phyloP scores from a whole-genome alignment of 441 rosid genomes.

The Isatis lusitanica region DNA sequence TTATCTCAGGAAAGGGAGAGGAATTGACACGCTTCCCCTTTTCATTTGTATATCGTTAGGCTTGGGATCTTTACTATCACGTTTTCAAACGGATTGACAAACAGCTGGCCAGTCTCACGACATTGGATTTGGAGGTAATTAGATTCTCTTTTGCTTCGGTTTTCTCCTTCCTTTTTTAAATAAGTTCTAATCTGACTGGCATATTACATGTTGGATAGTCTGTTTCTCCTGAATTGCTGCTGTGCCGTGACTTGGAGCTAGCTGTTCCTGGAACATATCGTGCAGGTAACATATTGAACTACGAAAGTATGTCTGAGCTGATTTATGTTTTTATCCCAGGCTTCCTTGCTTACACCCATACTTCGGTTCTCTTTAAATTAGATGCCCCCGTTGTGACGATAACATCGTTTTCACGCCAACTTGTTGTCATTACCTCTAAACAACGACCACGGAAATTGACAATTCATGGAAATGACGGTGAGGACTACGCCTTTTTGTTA shows the following conservation, averaged over 20 bases:
- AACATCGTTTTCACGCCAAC: slow-evolving; percentile 88
- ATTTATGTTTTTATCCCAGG: slow-evolving; percentile 20
- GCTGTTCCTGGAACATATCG: slow-evolving; percentile 99
- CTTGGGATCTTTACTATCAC: slow-evolving; percentile 98
- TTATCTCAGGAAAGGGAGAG: slow-evolving; percentile 1
- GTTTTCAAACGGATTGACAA: slow-evolving; percentile 96
- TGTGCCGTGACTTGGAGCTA: slow-evolving; percentile 90
- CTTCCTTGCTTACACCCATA: slow-evolving; percentile 17
- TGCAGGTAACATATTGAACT: slow-evolving; percentile 58
- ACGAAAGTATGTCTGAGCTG: slow-evolving; percentile 25
- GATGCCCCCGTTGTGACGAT: slow-evolving; percentile 91
- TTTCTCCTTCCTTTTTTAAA: slow-evolving; percentile 17
- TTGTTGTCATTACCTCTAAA: slow-evolving; percentile 88
- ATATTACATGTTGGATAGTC: slow-evolving; percentile 53
- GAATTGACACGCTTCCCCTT: slow-evolving; percentile 24
- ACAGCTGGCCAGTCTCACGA: slow-evolving; percentile 90
- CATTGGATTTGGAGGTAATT: slow-evolving; percentile 92
- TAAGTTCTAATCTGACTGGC: slow-evolving; percentile 35
- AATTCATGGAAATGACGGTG: slow-evolving; percentile 93
- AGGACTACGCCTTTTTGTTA: slow-evolving; percentile 89
- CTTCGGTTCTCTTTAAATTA: slow-evolving; percentile 32
- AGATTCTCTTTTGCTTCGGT: slow-evolving; percentile 16
- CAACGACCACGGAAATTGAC: slow-evolving; percentile 98
- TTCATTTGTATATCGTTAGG: slow-evolving; percentile 50
- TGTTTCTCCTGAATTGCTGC: slow-evolving; percentile 93